These are phyloP conservation scores for Penicillium taxi DNA, from an alignment of 495 filamentous ascomycete genomes.

Conservation along the genomic window DNA sequence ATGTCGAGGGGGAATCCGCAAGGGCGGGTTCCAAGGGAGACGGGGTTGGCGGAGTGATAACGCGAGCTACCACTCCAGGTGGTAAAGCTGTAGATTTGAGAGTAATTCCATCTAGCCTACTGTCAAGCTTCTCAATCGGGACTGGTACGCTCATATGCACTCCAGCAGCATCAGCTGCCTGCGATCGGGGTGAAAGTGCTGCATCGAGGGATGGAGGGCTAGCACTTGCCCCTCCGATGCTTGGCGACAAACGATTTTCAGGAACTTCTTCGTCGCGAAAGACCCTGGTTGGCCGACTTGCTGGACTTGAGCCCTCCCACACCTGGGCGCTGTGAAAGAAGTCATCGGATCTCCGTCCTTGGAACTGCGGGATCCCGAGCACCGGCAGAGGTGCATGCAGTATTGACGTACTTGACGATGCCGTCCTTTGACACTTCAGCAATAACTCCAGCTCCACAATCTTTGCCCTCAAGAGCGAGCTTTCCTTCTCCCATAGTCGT, in stretches of 20 bases:
- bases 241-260: constrained; percentile 18
- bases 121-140: constrained; percentile 43
- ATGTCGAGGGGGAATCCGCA: constrained; percentile 13
- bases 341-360: constrained; percentile 5
- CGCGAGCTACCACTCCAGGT: constrained; percentile 34
- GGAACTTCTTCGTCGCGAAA: constrained; percentile 29
- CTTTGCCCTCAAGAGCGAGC: constrained; percentile 26
- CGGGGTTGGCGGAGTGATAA: constrained; percentile 40
- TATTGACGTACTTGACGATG: constrained; percentile 2
- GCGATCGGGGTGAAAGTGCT: constrained; percentile 34
- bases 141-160: constrained; percentile 25
- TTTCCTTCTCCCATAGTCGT: constrained; percentile 36
- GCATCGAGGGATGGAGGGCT: constrained; percentile 33
- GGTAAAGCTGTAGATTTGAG: constrained; percentile 41
- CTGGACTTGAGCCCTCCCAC: constrained; percentile 39
- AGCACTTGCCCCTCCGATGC: constrained; percentile 13
- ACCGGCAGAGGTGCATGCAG: constrained; percentile 1
- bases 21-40: constrained; percentile 26
- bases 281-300: constrained; percentile 35
- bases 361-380: constrained; percentile 9
- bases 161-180: constrained; percentile 15
- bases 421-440: constrained; percentile 15
- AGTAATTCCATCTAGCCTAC: constrained; percentile 40
- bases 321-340: constrained; percentile 22
- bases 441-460: constrained; percentile 34